Percentiles rank a stretch among this genome's conserved stretches.
Evolutionary conservation across 805 yeast species (phyloP).

Genomic region (Lachancea lanzarotensis): DNA sequence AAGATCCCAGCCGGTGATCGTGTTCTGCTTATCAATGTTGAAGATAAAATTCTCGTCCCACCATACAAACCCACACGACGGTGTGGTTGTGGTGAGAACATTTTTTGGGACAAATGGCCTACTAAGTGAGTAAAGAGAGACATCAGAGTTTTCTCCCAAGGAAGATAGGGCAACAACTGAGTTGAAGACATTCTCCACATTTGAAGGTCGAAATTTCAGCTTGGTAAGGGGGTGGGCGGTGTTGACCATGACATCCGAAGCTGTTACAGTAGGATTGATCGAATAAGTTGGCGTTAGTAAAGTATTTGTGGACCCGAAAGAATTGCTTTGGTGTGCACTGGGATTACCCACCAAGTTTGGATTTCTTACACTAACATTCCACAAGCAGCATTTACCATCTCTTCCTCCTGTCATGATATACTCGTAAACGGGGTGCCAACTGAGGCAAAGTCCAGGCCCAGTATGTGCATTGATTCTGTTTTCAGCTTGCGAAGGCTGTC

Average conservation of each 20-base stretch:
- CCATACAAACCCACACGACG: conserved; percentile 33
- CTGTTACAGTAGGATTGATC: conserved; percentile 9
- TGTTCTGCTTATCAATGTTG: conserved; percentile 29
- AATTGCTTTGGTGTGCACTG: conserved; percentile 4
- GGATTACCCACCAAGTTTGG: conserved; percentile 3
- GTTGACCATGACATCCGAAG: conserved; percentile 65
- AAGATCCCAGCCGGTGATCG: conserved; percentile 31
- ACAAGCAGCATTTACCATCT: conserved; percentile 48
- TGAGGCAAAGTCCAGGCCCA: conserved; percentile 82
- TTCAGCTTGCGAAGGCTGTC: conserved; percentile 58
- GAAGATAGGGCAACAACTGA: conserved; percentile 71
- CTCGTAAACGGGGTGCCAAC: conserved; percentile 81
- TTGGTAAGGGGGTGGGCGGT: conserved; percentile 76
- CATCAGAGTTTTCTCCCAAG: conserved; percentile 59
- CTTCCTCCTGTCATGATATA: conserved; percentile 88
- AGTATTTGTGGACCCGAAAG: neutral
- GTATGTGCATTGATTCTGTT: conserved; percentile 79
- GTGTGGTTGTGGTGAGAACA: conserved; percentile 29
- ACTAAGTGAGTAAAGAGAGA: conserved; percentile 62
- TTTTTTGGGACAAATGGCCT: conserved; percentile 67
- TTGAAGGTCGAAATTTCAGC: conserved; percentile 29
- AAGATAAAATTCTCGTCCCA: conserved; percentile 31
- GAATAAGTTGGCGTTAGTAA: conserved; percentile 5
- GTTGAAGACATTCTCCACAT: conserved; percentile 36
- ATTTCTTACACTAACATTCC: conserved; percentile 30